These are phyloP conservation scores for Blastobotrys illinoisensis DNA, from an alignment of 1,139 yeast species.

Conservation along the genomic window DNA sequence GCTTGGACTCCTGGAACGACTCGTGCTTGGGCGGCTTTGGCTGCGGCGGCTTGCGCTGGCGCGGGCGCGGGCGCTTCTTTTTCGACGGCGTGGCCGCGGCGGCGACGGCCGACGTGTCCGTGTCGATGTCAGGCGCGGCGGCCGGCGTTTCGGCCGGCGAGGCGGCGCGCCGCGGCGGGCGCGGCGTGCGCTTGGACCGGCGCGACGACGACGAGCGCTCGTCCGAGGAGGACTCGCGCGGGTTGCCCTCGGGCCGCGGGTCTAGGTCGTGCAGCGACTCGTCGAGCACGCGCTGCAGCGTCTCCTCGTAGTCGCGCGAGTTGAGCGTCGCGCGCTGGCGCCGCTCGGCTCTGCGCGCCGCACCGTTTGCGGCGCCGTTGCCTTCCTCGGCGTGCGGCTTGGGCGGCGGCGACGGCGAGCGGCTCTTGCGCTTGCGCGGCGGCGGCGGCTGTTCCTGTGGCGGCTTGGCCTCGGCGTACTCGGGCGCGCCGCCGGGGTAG, in stretches of 20 bases:
- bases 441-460: not conserved
- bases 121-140: not conserved
- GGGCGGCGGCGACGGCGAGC: not conserved
- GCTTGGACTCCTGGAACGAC: conserved; percentile 49
- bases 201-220: not conserved
- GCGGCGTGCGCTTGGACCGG: not conserved
- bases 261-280: conserved; percentile 55
- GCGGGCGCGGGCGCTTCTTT: conserved; percentile 9
- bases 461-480: not conserved
- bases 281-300: conserved; percentile 61
- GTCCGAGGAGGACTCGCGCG: conserved; percentile 10
- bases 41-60: conserved; percentile 7
- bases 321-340: conserved; percentile 31
- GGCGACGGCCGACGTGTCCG: not conserved
- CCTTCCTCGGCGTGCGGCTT: not conserved
- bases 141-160: not conserved
- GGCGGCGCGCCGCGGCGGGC: too few relatives aligned
- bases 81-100: conserved; percentile 8
- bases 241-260: conserved; percentile 19
- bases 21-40: conserved; percentile 1
- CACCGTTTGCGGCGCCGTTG: not conserved
- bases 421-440: not conserved
- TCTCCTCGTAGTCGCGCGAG: conserved; percentile 55
- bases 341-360: conserved; percentile 6
- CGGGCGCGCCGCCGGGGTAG: conserved; percentile 30